A percentile compares a stretch with the other conserved stretches of the same genome.
These are phyloP conservation scores for Aspergillus kassunensis DNA, from an alignment of 495 filamentous ascomycete species.

Conservation along the genomic window DNA sequence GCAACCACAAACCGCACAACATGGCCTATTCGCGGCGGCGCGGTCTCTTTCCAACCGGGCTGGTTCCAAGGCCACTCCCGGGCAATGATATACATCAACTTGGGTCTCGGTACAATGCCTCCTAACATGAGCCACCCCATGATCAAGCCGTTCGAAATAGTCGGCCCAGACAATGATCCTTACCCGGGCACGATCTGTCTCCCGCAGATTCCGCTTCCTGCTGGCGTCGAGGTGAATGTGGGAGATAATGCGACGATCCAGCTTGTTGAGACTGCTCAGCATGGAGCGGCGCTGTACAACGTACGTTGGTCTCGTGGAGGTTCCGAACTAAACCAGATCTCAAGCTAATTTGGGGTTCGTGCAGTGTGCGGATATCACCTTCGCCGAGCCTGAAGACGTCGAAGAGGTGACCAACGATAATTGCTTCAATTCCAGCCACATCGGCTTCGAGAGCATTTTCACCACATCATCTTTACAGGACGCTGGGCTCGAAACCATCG, in stretches of 20 bases:
- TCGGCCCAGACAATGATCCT: constrained; percentile 72
- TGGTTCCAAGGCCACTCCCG: constrained; percentile 92
- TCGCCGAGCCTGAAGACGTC: constrained; percentile 72
- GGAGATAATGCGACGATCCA: constrained; percentile 96
- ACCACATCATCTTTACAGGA: constrained; percentile 54
- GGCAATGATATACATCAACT: constrained; percentile 89
- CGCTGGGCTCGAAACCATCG: constrained; percentile 21
- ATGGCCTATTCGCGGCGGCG: constrained; percentile 87
- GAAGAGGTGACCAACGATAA: constrained; percentile 68
- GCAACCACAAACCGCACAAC: constrained; percentile 78
- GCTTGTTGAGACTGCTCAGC: constrained; percentile 80
- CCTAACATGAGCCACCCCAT: constrained; percentile 87
- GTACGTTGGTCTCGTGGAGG: constrained; percentile 50
- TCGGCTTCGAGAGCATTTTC: constrained; percentile 74
- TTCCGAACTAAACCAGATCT: background rate
- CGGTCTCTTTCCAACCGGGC: constrained; percentile 81
- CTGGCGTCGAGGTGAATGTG: constrained; percentile 61
- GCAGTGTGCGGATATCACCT: constrained; percentile 88
- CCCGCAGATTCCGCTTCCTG: constrained; percentile 83
- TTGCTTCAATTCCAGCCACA: constrained; percentile 76
- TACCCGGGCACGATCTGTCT: constrained; percentile 88
- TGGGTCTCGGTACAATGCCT: constrained; percentile 80
- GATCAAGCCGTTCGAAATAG: constrained; percentile 78
- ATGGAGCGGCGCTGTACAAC: constrained; percentile 87
- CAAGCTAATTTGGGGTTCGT: constrained; percentile 15